Base-by-base conservation (phyloP, 805 yeast species). In the Candida chilensis region DNA sequence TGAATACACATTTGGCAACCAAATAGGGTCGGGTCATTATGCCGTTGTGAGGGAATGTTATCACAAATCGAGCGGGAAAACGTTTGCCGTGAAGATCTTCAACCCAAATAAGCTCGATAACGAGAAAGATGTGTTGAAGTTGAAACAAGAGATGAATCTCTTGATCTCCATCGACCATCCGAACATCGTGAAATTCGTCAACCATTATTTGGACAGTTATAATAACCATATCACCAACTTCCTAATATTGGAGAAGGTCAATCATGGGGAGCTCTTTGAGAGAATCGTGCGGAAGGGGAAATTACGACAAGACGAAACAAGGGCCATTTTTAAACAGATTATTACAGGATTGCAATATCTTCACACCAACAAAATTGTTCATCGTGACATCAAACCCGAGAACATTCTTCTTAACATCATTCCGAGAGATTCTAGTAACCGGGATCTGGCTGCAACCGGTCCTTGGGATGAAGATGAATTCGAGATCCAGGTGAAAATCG, bases 1-100 rank as follows among this genome's bases (percentile, higher is more conserved):
- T 42, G 67, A 68, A 33, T 72, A 71, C 40, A 57, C 68, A 5
- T 35, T 72, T 13, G 84, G 83, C 1, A 63, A 60, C 32, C 72
- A 76, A 38, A 52, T 82, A 15, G 92, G 92, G 0, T 56, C 79
- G 4, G 92, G 92, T 1, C 90, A 82, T 51, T 82, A 82, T 44
- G 90, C 92, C 0, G 74, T 74, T n/a, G 92, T 82, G 3, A 78
- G 74, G 45, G 83, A 78, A 39, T 85, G 85, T 3, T 59, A 61
- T 5, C 65, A 71, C 37, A 68, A 75, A 39, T 49, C 52, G 5
- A 65, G 77, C 0, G 85, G 86, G 0, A 66, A 67, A 29, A 52
- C 66, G 3, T 81, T 74, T 28, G 92, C 90, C 0, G 84, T 82
- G 4, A 82, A 82, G 45, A 75, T 82, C 6, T 82, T 82, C 50